phyloP scores from a whole-genome alignment of 495 filamentous ascomycete species.

The Aspergillus mulundensis region DNA sequence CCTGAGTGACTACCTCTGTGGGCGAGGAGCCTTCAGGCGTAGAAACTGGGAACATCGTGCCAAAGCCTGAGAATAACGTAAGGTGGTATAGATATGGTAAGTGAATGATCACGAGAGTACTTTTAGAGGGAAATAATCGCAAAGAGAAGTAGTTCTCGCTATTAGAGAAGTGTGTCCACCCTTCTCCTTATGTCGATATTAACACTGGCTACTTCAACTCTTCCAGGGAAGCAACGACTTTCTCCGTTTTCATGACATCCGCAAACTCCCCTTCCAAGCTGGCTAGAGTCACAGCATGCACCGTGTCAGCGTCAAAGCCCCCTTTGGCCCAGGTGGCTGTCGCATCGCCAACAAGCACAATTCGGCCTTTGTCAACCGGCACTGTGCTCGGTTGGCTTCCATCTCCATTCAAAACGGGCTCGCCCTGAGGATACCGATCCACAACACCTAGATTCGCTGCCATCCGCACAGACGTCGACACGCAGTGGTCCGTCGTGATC shows the following conservation, averaged over 20 bases:
- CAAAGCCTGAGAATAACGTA: too few relatives aligned
- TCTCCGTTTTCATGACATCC: slow-evolving; percentile 35
- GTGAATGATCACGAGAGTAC: too few relatives aligned
- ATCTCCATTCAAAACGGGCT: slow-evolving; percentile 13
- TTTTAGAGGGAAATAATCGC: too few relatives aligned
- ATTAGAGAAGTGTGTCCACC: too few relatives aligned
- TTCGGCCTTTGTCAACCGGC: slow-evolving; percentile 30
- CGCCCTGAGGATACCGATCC: slow-evolving; percentile 17
- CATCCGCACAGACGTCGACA: slow-evolving; percentile 48
- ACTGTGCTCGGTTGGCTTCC: slow-evolving; percentile 18
- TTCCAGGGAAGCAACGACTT: slow-evolving; percentile 24
- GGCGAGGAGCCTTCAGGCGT: too few relatives aligned
- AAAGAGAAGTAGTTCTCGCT: too few relatives aligned
- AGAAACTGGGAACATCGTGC: too few relatives aligned
- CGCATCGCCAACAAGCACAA: slow-evolving; percentile 45
- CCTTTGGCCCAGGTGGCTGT: slow-evolving; percentile 46
- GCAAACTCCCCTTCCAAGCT: slow-evolving; percentile 49
- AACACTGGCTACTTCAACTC: slow-evolving; percentile 16
- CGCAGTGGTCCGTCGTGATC: slow-evolving; percentile 49
- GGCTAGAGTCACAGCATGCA: slow-evolving; percentile 44
- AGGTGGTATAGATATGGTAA: too few relatives aligned
- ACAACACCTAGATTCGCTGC: slow-evolving; percentile 46
- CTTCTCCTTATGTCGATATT: neutral
- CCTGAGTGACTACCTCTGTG: too few relatives aligned
- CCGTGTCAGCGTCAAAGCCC: slow-evolving; percentile 41